Evolutionary conservation across 345 rosid genomes (phyloP).

Genomic region (Camelina neglecta): DNA sequence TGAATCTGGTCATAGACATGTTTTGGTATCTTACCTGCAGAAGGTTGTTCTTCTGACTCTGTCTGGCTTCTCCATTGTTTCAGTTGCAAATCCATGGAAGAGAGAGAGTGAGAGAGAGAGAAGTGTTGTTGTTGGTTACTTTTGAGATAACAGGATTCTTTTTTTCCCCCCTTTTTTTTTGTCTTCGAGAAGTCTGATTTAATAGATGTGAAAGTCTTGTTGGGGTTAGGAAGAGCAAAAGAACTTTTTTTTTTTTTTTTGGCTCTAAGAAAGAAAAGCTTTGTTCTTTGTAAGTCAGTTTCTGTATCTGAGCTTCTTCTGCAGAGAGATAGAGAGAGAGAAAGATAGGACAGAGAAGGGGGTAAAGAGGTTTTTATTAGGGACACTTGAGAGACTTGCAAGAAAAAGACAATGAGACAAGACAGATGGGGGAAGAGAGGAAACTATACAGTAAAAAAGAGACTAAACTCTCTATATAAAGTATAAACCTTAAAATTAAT

Average conservation of each 20-base stretch:
- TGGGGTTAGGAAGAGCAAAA: slow-evolving; percentile 44
- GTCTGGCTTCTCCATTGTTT: slow-evolving; percentile 86
- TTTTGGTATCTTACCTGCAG: slow-evolving; percentile 77
- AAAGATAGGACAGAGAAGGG: slow-evolving; percentile 46
- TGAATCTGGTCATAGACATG: slow-evolving; percentile 59
- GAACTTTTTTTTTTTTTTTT: neutral
- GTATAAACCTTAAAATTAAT: slow-evolving; percentile 22
- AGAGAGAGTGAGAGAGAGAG: slow-evolving; percentile 43
- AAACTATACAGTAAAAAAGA: slow-evolving; percentile 35
- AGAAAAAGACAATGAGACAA: slow-evolving; percentile 72
- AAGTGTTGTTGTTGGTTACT: slow-evolving; percentile 45
- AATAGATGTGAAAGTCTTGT: slow-evolving; percentile 36
- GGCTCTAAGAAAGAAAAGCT: slow-evolving; percentile 23
- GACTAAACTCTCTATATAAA: neutral
- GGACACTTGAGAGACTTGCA: slow-evolving; percentile 49
- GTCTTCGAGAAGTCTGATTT: slow-evolving; percentile 22
- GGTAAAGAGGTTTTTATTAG: slow-evolving; percentile 47
- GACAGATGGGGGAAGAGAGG: slow-evolving; percentile 48
- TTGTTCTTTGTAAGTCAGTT: slow-evolving; percentile 45
- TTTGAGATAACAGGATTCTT: slow-evolving; percentile 12
- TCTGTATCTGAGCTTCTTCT: slow-evolving; percentile 55
- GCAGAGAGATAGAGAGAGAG: slow-evolving; percentile 37
- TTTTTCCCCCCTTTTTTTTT: neutral
- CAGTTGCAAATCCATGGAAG: slow-evolving; percentile 86
- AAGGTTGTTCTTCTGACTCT: slow-evolving; percentile 65